phyloP scores from a whole-genome alignment of 257 asterid species.

The Nicotiana paniculata region DNA sequence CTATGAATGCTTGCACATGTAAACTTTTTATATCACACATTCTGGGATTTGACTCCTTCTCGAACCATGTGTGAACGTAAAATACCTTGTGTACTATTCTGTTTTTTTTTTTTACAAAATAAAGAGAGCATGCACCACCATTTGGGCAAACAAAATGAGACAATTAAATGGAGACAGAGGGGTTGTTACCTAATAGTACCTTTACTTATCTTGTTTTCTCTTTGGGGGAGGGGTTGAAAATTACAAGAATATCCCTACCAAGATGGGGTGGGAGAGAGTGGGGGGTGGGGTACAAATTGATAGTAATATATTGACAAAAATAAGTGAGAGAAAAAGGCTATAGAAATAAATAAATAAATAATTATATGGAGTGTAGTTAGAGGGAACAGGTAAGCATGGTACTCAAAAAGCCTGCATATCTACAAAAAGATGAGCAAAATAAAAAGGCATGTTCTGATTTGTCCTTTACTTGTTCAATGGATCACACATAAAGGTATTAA shows the following conservation, averaged over 20 bases:
- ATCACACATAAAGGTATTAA: neutral
- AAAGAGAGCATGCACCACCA: neutral
- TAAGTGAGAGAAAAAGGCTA: neutral
- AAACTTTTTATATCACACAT: too few species aligned
- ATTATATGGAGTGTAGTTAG: neutral
- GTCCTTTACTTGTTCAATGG: neutral
- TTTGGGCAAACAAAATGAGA: neutral
- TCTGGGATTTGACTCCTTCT: rapidly evolving
- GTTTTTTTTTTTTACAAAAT: neutral
- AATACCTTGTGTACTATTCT: rapidly evolving
- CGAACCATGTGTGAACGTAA: rapidly evolving
- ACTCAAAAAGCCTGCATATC: conserved; percentile 21
- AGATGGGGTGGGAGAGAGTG: neutral
- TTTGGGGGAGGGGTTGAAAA: neutral
- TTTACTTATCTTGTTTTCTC: neutral
- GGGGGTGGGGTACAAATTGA: neutral
- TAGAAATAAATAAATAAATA: neutral
- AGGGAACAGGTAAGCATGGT: conserved; percentile 31
- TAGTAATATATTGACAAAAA: neutral
- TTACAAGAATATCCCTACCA: neutral
- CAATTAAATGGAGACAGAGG: neutral
- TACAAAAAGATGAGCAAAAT: conserved; percentile 14
- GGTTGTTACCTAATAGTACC: neutral
- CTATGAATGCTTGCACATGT: too few species aligned
- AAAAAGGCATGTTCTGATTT: neutral